Base-by-base conservation (phyloP, 805 yeast species). In the Nakazawaea holstii region DNA sequence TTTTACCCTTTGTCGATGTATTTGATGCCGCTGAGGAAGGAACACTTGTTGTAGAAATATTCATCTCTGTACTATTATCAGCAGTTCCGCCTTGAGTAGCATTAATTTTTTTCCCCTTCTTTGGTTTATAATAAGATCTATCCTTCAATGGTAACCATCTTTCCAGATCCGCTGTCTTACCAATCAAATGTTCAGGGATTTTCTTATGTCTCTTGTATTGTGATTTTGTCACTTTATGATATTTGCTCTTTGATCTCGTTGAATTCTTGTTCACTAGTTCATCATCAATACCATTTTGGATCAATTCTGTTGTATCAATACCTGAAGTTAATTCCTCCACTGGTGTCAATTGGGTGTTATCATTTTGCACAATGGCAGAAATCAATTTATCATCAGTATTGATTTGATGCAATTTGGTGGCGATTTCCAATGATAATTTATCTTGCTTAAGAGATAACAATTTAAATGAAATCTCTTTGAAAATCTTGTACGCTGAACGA, bases 91-190 rank as follows among this genome's bases (percentile, higher is more conserved):
- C 89, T 60, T 82, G 87, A 0, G 85, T 79, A 42, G 73, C 79
- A 52, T 72, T 74, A 53, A 69, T 68, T 55, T 73, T 76, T 61
- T 79, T 84, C 53, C 82, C 78, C 69, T 80, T 82, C 60, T 87
- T 84, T 11, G 95, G 87, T 64, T 80, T 87, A 68, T 85, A 90
- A 56, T 82, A 79, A 6, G 90, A 77, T 63, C 98, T 79, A 60
- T 91, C 95, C 60, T 82, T 85, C 74, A 86, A 57, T 20, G 97
- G 95, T 43, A 92, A 65, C 98, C 98, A 91, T 67, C 97, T 83
- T 64, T 91, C 97, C 14, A 78, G 76, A 55, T 84, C 85, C 3
- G 77, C 69, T 20, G 51, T 50, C 49, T 59, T 64, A 4, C 53
- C 59, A 42, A 65, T 82, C 66, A 52, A 77, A 55, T 55, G 55